Base-by-base conservation (phyloP, 768 basidiomycete genomes). In the Xerocomellus dryophilus region DNA sequence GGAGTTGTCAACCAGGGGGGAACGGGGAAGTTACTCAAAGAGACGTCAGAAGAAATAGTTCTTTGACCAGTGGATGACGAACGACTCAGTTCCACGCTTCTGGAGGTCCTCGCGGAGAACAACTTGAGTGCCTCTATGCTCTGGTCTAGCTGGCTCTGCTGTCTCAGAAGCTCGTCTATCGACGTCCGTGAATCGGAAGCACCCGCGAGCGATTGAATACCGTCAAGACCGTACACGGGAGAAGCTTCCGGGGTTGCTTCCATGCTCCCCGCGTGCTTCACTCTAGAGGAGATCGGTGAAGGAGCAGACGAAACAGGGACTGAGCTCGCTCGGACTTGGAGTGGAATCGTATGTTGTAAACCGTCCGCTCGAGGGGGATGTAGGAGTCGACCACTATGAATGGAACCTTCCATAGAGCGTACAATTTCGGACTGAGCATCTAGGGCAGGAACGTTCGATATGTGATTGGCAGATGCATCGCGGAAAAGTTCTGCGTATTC, bases 1-100 rank as follows among this genome's bases (percentile, higher is more conserved):
- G 59, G 53, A 12, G 48, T 44, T 40, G 59, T 64, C 43, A 54
- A 56, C 67, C 59, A 60, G 15, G 88, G 86, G 32, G 86, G 88
- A 34, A 77, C 70, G 5, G 87, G 88, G 70, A 90, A 90, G 41
- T 76, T 74, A 59, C 86, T 88, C 47, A 90, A 70, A 4, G 88
- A 88, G 56, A 89, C 81, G n/a, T 86, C 84, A 20, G 68, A 69
- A 12, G 52, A 67, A 47, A 65, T 20, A 11, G 67, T 68, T 47
- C 58, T 65, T 36, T 64, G 66, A 43, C 61, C 58, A 15, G 40
- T 62, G 41, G 70, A 69, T 59, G 43, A 52, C 31, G 53, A 72
- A 48, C 60, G 69, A 44, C 43, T 48, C 40, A 58, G 20, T 32
- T 66, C 57, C 18, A 9, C 42, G 25, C 48, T 42, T 41, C 40